Evolutionary conservation across 495 filamentous ascomycete species (phyloP), one percentile per base, ranked within the genome.

Genomic region (Aspergillus nidulans): DNA sequence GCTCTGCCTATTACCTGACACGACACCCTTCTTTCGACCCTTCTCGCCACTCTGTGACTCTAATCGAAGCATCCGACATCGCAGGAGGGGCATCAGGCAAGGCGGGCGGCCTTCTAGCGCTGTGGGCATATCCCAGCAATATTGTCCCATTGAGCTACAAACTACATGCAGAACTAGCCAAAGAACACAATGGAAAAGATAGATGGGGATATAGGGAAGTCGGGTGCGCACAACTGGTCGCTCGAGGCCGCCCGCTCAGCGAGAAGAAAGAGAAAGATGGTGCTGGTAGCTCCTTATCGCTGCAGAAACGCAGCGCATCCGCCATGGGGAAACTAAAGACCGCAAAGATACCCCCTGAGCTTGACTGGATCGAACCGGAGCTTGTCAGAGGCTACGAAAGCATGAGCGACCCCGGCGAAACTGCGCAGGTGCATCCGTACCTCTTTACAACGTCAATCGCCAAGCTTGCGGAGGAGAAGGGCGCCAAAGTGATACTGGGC

Each of bases 41-140:
- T 20, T 66, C 77, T 6, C 78, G 82, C 30, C 88, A 96, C 65
- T 85, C 75, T 48, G 84, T 98, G 58, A 96, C 88, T 12, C 83
- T 98, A 28, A 77, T 98, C 56, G 94, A 98, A 78, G 91, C 94
- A 1, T 84, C 85, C 13, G 80, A 87, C 38, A 89, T 97, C 57
- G 94, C 94, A 15, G 87, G 91, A 10, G 92, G 88, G 21, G 94
- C 94, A 38, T 96, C 91, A 21, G 94, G 94, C 7, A 98, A 98
- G 75, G 94, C 94, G 1, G 94, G 94, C 4, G 94, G 94, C 1
- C 79, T 98, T 12, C 76, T 98, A 16, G 94, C 85, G 1, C 77
- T 91, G 38, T 98, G 94, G 94, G 94, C 94, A 10, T 96, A 97
- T 63, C 94, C 94, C 1, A 78, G 69, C 58, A 87, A 80, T 62